A percentile compares a stretch with the other conserved stretches of the same genome.
Evolutionary conservation across 495 filamentous ascomycete genomes (phyloP).

Genomic region (Xylaria palmicola): DNA sequence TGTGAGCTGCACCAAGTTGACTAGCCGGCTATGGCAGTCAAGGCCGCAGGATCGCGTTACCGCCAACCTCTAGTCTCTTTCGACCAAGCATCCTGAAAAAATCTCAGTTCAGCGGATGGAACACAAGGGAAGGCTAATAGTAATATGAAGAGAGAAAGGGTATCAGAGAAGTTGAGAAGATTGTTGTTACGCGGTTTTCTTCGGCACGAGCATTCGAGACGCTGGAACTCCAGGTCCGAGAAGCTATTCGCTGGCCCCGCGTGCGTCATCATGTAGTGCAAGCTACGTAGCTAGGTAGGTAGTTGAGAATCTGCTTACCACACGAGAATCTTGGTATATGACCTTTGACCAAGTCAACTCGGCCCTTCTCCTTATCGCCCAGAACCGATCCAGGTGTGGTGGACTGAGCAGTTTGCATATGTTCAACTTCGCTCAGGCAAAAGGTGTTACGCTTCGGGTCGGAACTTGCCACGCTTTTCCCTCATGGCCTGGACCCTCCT

Average conservation of each 20-base stretch:
- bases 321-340: background rate
- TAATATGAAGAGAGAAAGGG: background rate
- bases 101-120: background rate
- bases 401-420: background rate
- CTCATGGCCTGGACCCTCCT: conserved; percentile 60
- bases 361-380: background rate
- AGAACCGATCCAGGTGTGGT: background rate
- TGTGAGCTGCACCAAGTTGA: background rate
- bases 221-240: conserved; percentile 26
- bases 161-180: conserved; percentile 54
- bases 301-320: background rate
- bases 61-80: background rate
- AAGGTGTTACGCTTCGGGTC: conserved; percentile 45
- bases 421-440: background rate
- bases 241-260: conserved; percentile 53
- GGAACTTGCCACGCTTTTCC: conserved; percentile 59
- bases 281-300: background rate
- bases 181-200: conserved; percentile 48
- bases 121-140: background rate
- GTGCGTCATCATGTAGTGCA: conserved; percentile 51
- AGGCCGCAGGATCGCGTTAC: background rate
- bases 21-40: background rate
- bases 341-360: background rate
- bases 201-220: conserved; percentile 37
- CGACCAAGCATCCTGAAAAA: background rate